These are phyloP conservation scores for Candida tropicalis DNA, from an alignment of 1,139 yeast species.

Conservation along the genomic window DNA sequence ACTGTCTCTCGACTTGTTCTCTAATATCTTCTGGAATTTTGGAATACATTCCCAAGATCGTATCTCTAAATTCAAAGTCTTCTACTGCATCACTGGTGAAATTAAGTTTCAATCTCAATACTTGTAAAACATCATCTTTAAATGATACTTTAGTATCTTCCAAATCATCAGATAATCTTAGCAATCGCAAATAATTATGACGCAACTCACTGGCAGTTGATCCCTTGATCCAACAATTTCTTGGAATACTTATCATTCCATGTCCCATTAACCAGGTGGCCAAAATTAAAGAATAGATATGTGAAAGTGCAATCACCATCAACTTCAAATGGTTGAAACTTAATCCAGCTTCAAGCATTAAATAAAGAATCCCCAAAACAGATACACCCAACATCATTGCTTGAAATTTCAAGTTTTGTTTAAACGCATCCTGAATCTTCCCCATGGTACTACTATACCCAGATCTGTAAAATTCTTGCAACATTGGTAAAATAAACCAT, in stretches of 20 bases:
- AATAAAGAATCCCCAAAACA: conserved; percentile 57
- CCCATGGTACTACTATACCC: conserved; percentile 58
- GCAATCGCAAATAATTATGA: conserved; percentile 55
- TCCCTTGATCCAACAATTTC: conserved; percentile 57
- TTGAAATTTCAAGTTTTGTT: conserved; percentile 62
- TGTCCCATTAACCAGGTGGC: conserved; percentile 88
- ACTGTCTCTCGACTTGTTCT: conserved; percentile 39
- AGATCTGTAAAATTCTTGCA: conserved; percentile 72
- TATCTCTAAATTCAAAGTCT: conserved; percentile 40
- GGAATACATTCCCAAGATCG: conserved; percentile 39
- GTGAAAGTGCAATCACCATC: conserved; percentile 74
- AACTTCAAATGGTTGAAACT: conserved; percentile 60
- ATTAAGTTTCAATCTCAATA: conserved; percentile 47
- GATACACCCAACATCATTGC: conserved; percentile 57
- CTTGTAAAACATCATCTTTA: conserved; percentile 65
- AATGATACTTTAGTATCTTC: conserved; percentile 67
- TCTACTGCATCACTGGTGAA: conserved; percentile 36
- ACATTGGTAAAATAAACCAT: conserved; percentile 70
- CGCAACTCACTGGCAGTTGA: conserved; percentile 39
- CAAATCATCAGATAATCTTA: conserved; percentile 58
- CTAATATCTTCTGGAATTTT: conserved; percentile 40
- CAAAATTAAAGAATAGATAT: conserved; percentile 73
- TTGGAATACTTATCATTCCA: conserved; percentile 71
- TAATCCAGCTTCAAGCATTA: conserved; percentile 63
- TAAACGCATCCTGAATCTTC: conserved; percentile 58